Evolutionary conservation across 495 filamentous ascomycete genomes (phyloP), one percentile per base, ranked within the genome.

Genomic region (Penicillium canescens): DNA sequence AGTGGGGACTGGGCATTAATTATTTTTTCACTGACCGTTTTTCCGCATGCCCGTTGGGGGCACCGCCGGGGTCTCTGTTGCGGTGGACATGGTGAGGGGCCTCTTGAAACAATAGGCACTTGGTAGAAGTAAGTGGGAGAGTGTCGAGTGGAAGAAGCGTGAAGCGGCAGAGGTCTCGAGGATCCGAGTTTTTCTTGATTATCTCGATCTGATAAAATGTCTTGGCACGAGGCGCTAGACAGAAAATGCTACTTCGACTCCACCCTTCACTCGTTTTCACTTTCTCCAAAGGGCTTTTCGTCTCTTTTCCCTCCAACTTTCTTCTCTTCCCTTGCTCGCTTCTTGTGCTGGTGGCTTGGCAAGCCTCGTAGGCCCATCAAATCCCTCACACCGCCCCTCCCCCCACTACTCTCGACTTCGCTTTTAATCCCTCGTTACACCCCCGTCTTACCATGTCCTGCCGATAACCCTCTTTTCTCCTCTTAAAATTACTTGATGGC

Each of bases 1-100:
- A 49, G 39, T 44, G 39, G 55, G 42, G 44, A 37, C 33, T 38
- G 24, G 36, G 44, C 41, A 42, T 59, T 16, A 54, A 38, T 38
- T 50, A 34, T 35, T 42, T 51, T 26, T 36, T 43, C 28, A 51
- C 49, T 43, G 20, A 78, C 75, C 75, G 60, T 78, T 78, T 61
- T 77, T 76, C 47, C 75, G 71, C 57, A 77, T 71, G 55, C 78
- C 78, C 55, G 62, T 39, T 46, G 55, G 54, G 33, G 65, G 42
- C 21, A 58, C 50, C 49, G 58, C 34, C 6, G 58, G 48, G 2
- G 67, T 45, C 38, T 59, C 40, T 20, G 58, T 36, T 21, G 60
- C 13, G 34, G 70, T 57, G 3, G 65, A 71, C 68, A 70, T 71
- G 47, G 18, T 62, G 7, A 40, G 26, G 18, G 16, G 10, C 14